phyloP scores from a whole-genome alignment of 306 rosid genomes.

The Prunus fruticosa region DNA sequence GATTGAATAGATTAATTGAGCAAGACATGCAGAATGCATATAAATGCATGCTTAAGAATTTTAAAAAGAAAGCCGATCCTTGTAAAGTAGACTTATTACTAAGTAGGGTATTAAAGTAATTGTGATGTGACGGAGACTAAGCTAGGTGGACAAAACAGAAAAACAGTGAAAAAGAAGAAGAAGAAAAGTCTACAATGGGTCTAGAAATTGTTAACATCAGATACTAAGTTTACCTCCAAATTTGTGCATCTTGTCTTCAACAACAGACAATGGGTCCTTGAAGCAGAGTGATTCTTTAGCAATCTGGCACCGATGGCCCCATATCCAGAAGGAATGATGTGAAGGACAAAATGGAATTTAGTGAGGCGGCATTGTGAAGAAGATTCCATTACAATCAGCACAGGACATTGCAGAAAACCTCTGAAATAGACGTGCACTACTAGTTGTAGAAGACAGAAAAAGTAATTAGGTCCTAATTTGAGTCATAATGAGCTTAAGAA shows the following conservation, averaged over 20 bases:
- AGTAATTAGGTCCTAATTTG: neutral
- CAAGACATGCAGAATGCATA: neutral
- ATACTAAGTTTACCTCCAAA: neutral
- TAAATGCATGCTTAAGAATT: neutral
- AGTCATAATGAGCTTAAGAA: neutral
- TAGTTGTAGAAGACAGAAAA: neutral
- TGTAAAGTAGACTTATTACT: too few relatives aligned
- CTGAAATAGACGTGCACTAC: neutral
- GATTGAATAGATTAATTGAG: neutral
- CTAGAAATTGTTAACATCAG: neutral
- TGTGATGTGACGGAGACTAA: too few relatives aligned
- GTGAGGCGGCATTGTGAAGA: conserved; percentile 3
- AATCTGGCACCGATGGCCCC: conserved; percentile 7
- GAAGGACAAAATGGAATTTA: conserved; percentile 14
- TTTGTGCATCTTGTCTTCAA: conserved; percentile 19
- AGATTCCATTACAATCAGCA: neutral
- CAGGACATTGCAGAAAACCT: neutral
- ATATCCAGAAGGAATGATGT: neutral
- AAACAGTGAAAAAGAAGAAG: neutral
- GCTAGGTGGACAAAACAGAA: neutral
- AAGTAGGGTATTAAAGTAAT: too few relatives aligned
- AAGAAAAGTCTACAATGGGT: neutral
- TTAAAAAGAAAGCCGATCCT: neutral
- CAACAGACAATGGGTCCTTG: neutral
- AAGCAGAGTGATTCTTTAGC: neutral